Evolutionary conservation across 2,329 filamentous ascomycete genomes (phyloP).

Genomic region (Fusarium papillatum): DNA sequence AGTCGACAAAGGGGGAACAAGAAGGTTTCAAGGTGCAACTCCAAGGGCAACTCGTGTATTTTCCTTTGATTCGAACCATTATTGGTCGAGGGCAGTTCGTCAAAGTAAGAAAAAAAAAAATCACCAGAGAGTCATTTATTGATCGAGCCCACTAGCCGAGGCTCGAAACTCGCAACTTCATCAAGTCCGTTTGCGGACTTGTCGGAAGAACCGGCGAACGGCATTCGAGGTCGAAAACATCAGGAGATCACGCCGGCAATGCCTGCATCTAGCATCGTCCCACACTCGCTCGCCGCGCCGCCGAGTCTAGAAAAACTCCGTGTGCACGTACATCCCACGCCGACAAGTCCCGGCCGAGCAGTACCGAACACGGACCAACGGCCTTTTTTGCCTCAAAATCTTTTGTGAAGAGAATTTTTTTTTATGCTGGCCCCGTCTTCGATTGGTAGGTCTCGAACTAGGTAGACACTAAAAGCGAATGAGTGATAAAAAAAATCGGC

Average conservation of each 20-base stretch:
- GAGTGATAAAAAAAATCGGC: slow-evolving; percentile 29
- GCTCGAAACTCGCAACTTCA: background rate
- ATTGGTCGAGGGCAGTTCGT: background rate
- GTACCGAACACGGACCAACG: slow-evolving; percentile 38
- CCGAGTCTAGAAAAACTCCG: slow-evolving; percentile 21
- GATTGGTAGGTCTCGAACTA: background rate
- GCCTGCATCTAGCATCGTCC: slow-evolving; percentile 29
- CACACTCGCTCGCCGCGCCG: slow-evolving; percentile 20
- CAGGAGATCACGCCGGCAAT: slow-evolving; percentile 30
- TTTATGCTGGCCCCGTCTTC: background rate
- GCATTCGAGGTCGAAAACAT: slow-evolving; percentile 10
- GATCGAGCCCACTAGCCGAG: background rate
- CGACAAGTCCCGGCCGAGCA: slow-evolving; percentile 42
- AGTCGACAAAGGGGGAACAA: background rate
- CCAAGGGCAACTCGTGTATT: background rate
- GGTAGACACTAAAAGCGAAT: slow-evolving; percentile 12
- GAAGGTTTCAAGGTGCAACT: background rate
- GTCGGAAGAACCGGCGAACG: slow-evolving; percentile 32
- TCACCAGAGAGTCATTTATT: background rate
- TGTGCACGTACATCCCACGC: slow-evolving; percentile 12
- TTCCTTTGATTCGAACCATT: background rate
- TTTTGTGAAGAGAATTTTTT: background rate
- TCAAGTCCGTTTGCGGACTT: background rate
- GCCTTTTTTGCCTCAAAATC: slow-evolving; percentile 14
- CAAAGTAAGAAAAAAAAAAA: background rate